Percentiles rank a stretch among this genome's conserved stretches.
Evolutionary conservation across 768 basidiomycete genomes (phyloP).

Genomic region (Pisolithus tinctorius): DNA sequence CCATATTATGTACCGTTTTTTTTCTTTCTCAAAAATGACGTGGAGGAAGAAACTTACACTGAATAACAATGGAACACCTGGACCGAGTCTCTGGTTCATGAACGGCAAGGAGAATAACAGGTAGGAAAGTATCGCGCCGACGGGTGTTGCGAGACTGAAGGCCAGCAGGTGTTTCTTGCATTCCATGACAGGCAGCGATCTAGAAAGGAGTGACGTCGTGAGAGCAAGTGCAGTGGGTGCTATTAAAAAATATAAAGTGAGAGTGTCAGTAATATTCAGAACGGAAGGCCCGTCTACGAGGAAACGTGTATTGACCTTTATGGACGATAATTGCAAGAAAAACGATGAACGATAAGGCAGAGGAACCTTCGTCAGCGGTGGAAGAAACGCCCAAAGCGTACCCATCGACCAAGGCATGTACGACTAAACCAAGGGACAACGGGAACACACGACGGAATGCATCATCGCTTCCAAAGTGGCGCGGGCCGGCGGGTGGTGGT

Average conservation of each 20-base stretch:
- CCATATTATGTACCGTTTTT: slow-evolving; percentile 1
- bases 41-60: slow-evolving; percentile 49
- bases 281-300: too few species aligned
- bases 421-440: slow-evolving; percentile 77
- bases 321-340: slow-evolving; percentile 90
- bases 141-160: slow-evolving; percentile 81
- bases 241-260: slow-evolving; percentile 22
- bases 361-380: slow-evolving; percentile 30
- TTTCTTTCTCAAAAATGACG: not conserved
- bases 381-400: slow-evolving; percentile 83
- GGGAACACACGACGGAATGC: slow-evolving; percentile 46
- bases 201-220: slow-evolving; percentile 76
- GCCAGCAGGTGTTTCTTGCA: slow-evolving; percentile 70
- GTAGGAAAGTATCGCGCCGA: slow-evolving; percentile 77
- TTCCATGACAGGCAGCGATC: slow-evolving; percentile 55
- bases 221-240: slow-evolving; percentile 90
- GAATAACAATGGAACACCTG: slow-evolving; percentile 73
- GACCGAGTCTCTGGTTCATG: slow-evolving; percentile 41
- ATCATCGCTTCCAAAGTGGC: slow-evolving; percentile 12
- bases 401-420: slow-evolving; percentile 89
- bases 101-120: slow-evolving; percentile 46
- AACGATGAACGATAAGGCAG: slow-evolving; percentile 68
- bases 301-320: slow-evolving; percentile 51
- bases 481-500: too few species aligned
- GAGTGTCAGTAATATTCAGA: too few species aligned